Evolutionary conservation across 805 yeast genomes (phyloP).

Genomic region (Candida easanensis): DNA sequence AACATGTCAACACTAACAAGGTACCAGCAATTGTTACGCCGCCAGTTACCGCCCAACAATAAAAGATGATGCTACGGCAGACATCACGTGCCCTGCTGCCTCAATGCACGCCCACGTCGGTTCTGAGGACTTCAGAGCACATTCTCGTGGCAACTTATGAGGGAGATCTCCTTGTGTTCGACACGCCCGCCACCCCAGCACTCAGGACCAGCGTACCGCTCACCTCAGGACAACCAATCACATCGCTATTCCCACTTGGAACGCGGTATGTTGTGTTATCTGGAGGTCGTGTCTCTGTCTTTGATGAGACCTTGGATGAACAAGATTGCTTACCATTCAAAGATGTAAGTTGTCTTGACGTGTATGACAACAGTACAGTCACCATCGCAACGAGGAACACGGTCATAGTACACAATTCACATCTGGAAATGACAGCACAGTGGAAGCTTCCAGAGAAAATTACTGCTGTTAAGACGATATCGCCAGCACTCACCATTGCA

Average conservation of each 20-base stretch:
- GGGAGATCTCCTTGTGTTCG: constrained; percentile 12
- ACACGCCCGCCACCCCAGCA: not conserved
- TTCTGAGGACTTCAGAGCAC: not conserved
- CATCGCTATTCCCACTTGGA: not conserved
- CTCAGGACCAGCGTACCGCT: constrained; percentile 6
- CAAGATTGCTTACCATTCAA: constrained; percentile 21
- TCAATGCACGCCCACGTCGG: constrained; percentile 10
- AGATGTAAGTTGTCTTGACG: constrained; percentile 13
- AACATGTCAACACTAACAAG: not conserved
- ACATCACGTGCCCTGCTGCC: not conserved
- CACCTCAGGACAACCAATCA: constrained; percentile 6
- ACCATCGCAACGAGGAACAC: constrained; percentile 18
- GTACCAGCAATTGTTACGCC: not conserved
- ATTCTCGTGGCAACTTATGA: constrained; percentile 11
- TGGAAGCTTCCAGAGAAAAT: constrained; percentile 29
- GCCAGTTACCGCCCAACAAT: not conserved
- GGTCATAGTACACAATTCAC: constrained; percentile 16
- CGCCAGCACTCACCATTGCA: constrained; percentile 18
- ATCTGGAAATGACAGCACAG: constrained; percentile 27
- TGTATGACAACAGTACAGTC: constrained; percentile 2
- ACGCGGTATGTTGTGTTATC: constrained; percentile 5
- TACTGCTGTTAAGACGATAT: constrained; percentile 21
- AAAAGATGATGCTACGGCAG: constrained; percentile 8
- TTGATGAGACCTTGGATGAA: constrained; percentile 14
- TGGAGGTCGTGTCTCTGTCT: constrained; percentile 7